Percentiles rank a stretch among this genome's conserved stretches.
Evolutionary conservation across 495 filamentous ascomycete genomes (phyloP).

Genomic region (Jackrogersella minutella): DNA sequence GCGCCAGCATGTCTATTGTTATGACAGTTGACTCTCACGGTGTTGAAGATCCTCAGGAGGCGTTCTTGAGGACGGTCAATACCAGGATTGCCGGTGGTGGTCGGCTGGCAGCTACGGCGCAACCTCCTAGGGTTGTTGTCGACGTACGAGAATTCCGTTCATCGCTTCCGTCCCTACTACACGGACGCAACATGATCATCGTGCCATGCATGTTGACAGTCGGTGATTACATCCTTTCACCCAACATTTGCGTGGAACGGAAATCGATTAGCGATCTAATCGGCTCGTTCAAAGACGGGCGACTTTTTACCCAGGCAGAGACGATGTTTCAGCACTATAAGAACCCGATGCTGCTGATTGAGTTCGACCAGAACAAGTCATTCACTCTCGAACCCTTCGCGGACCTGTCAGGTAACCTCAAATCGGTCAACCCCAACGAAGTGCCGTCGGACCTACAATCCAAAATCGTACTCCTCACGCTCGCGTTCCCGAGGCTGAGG

Average conservation of each 20-base stretch:
- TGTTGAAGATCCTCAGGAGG: conserved; percentile 84
- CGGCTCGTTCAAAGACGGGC: conserved; percentile 86
- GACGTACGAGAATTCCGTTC: conserved; percentile 97
- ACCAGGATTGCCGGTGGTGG: conserved; percentile 96
- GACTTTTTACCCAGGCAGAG: conserved; percentile 91
- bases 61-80: conserved; percentile 93
- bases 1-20: conserved; percentile 89
- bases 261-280: conserved; percentile 93
- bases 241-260: conserved; percentile 90
- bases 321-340: conserved; percentile 95
- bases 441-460: conserved; percentile 80
- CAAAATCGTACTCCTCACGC: conserved; percentile 89
- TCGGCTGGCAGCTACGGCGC: conserved; percentile 82
- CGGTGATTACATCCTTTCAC: conserved; percentile 93
- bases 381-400: conserved; percentile 96
- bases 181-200: conserved; percentile 83
- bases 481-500: conserved; percentile 87
- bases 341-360: conserved; percentile 88
- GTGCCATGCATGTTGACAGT: conserved; percentile 96
- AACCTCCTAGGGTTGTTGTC: conserved; percentile 92
- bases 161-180: conserved; percentile 87
- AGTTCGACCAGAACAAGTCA: conserved; percentile 96
- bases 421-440: conserved; percentile 61
- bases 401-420: conserved; percentile 73
- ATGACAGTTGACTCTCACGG: conserved; percentile 74